These are phyloP conservation scores for Triticum aestivum DNA, from an alignment of 176 grass and related monocot species.

Conservation along the genomic window DNA sequence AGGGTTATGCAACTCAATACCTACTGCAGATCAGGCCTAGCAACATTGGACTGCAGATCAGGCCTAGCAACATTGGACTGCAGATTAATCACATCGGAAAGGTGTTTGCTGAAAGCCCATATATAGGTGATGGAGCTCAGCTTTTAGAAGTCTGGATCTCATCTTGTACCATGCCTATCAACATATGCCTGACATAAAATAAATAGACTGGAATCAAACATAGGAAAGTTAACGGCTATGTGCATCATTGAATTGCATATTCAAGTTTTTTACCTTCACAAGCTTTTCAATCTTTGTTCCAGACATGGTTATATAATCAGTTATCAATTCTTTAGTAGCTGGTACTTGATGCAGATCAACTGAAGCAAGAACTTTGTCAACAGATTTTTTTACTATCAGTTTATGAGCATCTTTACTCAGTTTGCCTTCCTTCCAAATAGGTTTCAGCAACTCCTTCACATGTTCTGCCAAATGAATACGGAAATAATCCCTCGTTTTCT, in stretches of 20 bases:
- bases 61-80: background rate
- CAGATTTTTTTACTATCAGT: conserved; percentile 57
- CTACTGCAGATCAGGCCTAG: background rate
- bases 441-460: conserved; percentile 73
- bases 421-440: conserved; percentile 60
- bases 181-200: conserved; percentile 51
- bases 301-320: conserved; percentile 35
- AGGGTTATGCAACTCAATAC: conserved; percentile 34
- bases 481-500: conserved; percentile 41
- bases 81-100: conserved; percentile 16
- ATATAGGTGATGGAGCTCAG: conserved; percentile 8
- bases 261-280: conserved; percentile 53
- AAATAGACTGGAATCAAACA: conserved; percentile 26
- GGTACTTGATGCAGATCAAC: conserved; percentile 56
- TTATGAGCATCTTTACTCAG: conserved; percentile 69
- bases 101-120: conserved; percentile 17
- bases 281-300: conserved; percentile 59
- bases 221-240: conserved; percentile 10
- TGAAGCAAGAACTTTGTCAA: conserved; percentile 55
- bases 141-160: conserved; percentile 20
- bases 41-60: background rate
- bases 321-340: conserved; percentile 35
- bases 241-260: background rate
- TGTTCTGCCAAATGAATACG: conserved; percentile 59
- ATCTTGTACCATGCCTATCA: conserved; percentile 25